phyloP scores from a whole-genome alignment of 306 rosid genomes.

The Sicyos edulis region DNA sequence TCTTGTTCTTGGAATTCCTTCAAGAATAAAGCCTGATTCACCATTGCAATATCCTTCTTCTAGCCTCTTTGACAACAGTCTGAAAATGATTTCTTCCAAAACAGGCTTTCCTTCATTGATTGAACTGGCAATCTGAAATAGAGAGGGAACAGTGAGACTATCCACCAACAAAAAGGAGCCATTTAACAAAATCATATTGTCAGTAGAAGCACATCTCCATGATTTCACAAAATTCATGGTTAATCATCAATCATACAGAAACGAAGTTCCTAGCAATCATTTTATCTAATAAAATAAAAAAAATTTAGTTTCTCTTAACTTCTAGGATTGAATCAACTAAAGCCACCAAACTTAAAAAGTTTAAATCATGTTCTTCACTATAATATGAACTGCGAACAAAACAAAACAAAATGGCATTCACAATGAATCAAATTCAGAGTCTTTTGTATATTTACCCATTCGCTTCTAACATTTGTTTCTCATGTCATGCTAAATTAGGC shows the following conservation, averaged over 20 bases:
- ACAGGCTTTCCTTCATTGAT: constrained; percentile 72
- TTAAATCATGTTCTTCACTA: neutral
- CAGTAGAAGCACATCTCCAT: too few species aligned
- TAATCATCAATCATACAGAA: too few species aligned
- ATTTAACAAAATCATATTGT: too few species aligned
- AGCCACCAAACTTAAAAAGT: neutral
- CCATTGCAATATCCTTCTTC: constrained; percentile 80
- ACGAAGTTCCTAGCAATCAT: too few species aligned
- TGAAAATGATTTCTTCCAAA: constrained; percentile 65
- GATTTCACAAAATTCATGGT: too few species aligned
- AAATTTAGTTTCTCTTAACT: too few species aligned
- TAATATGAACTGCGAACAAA: neutral
- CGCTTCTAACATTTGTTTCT: neutral
- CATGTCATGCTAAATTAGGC: neutral
- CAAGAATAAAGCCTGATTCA: constrained; percentile 87
- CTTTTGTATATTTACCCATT: neutral
- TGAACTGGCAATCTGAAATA: constrained; percentile 65
- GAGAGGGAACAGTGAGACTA: neutral
- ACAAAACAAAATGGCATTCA: neutral
- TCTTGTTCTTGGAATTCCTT: constrained; percentile 87
- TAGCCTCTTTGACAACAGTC: constrained; percentile 58
- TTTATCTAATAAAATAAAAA: too few species aligned
- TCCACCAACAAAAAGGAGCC: neutral
- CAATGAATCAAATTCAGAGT: neutral
- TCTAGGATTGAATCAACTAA: neutral